These are phyloP conservation scores for Hypoxylon crocopeplum DNA, from an alignment of 495 filamentous ascomycete species.

Conservation along the genomic window DNA sequence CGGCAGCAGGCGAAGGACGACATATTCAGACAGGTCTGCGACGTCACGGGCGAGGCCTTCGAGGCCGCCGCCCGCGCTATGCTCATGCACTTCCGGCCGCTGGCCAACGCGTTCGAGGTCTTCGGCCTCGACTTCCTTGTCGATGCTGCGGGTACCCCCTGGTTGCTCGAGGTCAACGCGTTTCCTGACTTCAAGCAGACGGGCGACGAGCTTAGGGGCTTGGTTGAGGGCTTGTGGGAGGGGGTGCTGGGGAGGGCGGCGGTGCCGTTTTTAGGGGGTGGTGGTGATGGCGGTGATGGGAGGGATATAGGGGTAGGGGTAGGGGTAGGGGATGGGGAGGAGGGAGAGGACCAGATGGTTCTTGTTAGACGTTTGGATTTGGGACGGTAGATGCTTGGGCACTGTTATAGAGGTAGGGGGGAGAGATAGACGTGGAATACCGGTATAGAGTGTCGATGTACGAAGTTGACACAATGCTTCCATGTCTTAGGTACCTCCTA, in stretches of 20 bases:
- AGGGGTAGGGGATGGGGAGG: slow-evolving; percentile 11
- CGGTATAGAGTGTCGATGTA: not conserved
- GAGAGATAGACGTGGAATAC: not conserved
- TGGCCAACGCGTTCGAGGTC: slow-evolving; percentile 88
- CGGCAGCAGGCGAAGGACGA: slow-evolving; percentile 47
- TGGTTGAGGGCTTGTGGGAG: slow-evolving; percentile 79
- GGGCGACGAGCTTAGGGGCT: slow-evolving; percentile 69
- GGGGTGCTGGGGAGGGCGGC: slow-evolving; percentile 73
- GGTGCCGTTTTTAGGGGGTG: slow-evolving; percentile 38
- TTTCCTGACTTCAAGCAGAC: slow-evolving; percentile 96
- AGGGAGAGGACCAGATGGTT: slow-evolving; percentile 29
- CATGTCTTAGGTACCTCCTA: too few relatives aligned
- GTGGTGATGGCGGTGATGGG: not conserved
- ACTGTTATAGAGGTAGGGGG: not conserved
- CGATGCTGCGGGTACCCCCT: slow-evolving; percentile 66
- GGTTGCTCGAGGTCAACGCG: slow-evolving; percentile 91
- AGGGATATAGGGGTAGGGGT: too few relatives aligned
- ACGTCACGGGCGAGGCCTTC: slow-evolving; percentile 75
- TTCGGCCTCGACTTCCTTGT: slow-evolving; percentile 93
- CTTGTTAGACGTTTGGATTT: slow-evolving; percentile 36
- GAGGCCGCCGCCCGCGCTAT: slow-evolving; percentile 82
- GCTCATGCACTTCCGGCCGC: slow-evolving; percentile 88
- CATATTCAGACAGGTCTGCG: slow-evolving; percentile 76
- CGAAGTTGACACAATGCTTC: too few relatives aligned
- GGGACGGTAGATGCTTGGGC: slow-evolving; percentile 36